Base-by-base conservation (phyloP, 202 grass and related monocot genomes). In the Schoenoplectus tabernaemontani region DNA sequence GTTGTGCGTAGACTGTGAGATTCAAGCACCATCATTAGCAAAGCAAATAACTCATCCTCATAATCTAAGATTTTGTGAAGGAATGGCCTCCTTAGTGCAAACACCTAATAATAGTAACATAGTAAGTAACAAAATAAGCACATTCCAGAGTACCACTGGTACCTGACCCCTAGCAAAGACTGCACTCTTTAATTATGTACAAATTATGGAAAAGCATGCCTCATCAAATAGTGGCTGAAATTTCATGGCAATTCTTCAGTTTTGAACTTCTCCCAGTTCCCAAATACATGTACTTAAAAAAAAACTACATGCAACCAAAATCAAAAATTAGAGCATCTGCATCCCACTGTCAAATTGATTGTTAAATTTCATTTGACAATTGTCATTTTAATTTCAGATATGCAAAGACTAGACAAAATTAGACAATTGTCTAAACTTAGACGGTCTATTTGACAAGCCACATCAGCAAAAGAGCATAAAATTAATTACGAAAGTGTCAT, bases 11-110 rank as follows among this genome's bases (percentile, higher is more conserved):
- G 76, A 77, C 96, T 95, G 57, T 98, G 96, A 44, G 89, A 90
- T 79, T 98, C 96, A 38, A 98, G 96, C 68, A 98, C 85, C 15
- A 86, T 63, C 96, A 98, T 98, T 58, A 98, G 84, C 82, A 98
- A 91, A 57, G 96, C 86, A 87, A 98, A 95, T 76, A 92, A 98
- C 64, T 99, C 96, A 1, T 99, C 96, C 83, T 95, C 91, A 41
- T 95, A 95, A 87, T 99, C 96, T 79, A 99, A 83, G 78, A 99
- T 81, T 82, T 91, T 99, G 81, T 99, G 96, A 64, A 99, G 84
- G 42, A 92, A 88, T 69, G 96, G 88, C 26, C 90, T 90, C 81
- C 96, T 92, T 85, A 98, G 81, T 34, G 96, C 96, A 87, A 98
- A 90, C 50, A 98, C 88, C 96, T 98, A 84, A 46, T 68, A 62